phyloP scores from a whole-genome alignment of 768 basidiomycete species.

The Boletus vermiculosoides region DNA sequence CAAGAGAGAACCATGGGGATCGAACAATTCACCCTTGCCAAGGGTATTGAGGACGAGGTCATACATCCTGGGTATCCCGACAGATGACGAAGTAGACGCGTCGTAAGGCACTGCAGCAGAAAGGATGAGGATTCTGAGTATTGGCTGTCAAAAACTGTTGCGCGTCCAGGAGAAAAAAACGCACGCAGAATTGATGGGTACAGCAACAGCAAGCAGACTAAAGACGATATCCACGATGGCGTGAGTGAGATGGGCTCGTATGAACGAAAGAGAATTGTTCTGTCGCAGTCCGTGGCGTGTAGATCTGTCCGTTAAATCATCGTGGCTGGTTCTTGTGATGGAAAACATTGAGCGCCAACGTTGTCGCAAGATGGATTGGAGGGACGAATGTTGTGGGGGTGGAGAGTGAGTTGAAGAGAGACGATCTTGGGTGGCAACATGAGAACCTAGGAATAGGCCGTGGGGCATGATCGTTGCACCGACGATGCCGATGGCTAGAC shows the following conservation, averaged over 20 bases:
- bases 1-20: neutral
- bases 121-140: constrained; percentile 37
- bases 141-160: neutral
- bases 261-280: constrained; percentile 24
- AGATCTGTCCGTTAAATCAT: constrained; percentile 4
- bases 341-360: constrained; percentile 6
- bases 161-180: neutral
- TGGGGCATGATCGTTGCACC: constrained; percentile 63
- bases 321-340: constrained; percentile 1
- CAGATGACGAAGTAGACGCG: constrained; percentile 16
- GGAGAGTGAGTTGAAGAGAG: constrained; percentile 42
- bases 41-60: constrained; percentile 39
- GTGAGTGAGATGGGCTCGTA: constrained; percentile 34
- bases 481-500: constrained; percentile 38
- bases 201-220: constrained; percentile 41
- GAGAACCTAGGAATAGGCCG: constrained; percentile 49
- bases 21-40: constrained; percentile 33
- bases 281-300: constrained; percentile 21
- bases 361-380: neutral
- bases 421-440: constrained; percentile 9
- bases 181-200: constrained; percentile 45
- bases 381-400: constrained; percentile 11
- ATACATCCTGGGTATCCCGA: constrained; percentile 44
- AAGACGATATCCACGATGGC: constrained; percentile 18
- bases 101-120: constrained; percentile 22